phyloP scores from a whole-genome alignment of 2,329 filamentous ascomycete species.

The Leptoxyphium fumago region DNA sequence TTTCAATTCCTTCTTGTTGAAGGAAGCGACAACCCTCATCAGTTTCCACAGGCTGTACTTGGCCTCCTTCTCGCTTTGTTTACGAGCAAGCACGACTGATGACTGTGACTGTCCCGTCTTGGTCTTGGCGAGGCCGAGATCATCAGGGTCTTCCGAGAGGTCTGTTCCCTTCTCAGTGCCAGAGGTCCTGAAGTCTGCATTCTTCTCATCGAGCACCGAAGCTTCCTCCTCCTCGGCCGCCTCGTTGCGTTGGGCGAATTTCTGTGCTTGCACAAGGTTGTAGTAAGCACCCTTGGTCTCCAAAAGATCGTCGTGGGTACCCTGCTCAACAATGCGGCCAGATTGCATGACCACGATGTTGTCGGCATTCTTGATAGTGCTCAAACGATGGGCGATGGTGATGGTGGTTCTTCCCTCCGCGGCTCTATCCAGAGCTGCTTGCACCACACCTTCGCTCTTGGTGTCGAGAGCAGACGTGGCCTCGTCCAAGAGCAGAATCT shows the following conservation, averaged over 20 bases:
- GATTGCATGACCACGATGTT: constrained; percentile 89
- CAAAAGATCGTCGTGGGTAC: constrained; percentile 69
- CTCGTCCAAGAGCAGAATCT: constrained; percentile 84
- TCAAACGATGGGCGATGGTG: constrained; percentile 86
- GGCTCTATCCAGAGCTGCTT: constrained; percentile 78
- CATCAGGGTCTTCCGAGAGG: constrained; percentile 42
- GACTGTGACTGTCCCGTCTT: constrained; percentile 45
- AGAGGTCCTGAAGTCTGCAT: constrained; percentile 12
- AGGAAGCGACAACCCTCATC: constrained; percentile 63
- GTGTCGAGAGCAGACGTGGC: constrained; percentile 90
- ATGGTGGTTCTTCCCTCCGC: constrained; percentile 83
- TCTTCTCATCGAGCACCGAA: constrained; percentile 15
- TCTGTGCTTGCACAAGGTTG: constrained; percentile 76
- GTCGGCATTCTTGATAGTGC: constrained; percentile 84
- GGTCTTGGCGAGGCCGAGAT: constrained; percentile 42
- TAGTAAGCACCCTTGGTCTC: constrained; percentile 59
- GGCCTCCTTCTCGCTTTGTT: constrained; percentile 32
- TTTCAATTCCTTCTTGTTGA: constrained; percentile 60
- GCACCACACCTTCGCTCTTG: constrained; percentile 85
- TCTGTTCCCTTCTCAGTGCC: constrained; percentile 16
- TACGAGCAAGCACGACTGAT: constrained; percentile 51
- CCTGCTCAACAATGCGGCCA: constrained; percentile 83
- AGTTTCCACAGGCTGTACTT: constrained; percentile 61
- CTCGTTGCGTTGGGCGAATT: constrained; percentile 50
- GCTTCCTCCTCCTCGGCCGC: constrained; percentile 38